Evolutionary conservation across 805 yeast species (phyloP).

Genomic region (Candida maltosa): DNA sequence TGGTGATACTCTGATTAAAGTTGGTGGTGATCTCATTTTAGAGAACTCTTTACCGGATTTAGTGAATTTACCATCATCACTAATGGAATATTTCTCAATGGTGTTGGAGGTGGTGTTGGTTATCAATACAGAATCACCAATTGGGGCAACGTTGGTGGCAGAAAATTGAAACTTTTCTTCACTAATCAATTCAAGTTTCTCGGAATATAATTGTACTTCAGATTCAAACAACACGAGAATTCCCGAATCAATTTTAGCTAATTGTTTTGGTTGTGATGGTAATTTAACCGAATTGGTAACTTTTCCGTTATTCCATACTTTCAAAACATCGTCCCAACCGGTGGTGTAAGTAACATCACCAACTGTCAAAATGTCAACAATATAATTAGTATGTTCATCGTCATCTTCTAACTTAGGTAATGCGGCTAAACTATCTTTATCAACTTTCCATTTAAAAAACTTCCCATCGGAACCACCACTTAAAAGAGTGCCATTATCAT

Average conservation of each 20-base stretch:
- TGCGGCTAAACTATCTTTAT: constrained; percentile 10
- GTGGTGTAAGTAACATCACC: constrained; percentile 42
- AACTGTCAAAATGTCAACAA: constrained; percentile 47
- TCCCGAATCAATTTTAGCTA: constrained; percentile 23
- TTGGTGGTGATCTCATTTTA: constrained; percentile 59
- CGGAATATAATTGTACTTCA: constrained; percentile 20
- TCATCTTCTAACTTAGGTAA: constrained; percentile 19
- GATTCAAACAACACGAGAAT: constrained; percentile 31
- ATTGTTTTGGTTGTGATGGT: constrained; percentile 34
- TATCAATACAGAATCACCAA: constrained; percentile 21
- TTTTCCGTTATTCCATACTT: constrained; percentile 27
- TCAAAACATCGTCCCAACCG: constrained; percentile 88
- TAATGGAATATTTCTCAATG: constrained; percentile 23
- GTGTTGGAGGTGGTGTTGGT: constrained; percentile 28
- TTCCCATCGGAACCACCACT: constrained; percentile 86
- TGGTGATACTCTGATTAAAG: constrained; percentile 67
- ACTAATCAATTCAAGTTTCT: constrained; percentile 10
- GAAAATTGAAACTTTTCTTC: constrained; percentile 18
- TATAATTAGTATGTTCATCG: constrained; percentile 61
- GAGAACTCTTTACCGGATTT: constrained; percentile 48
- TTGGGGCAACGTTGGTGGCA: constrained; percentile 22
- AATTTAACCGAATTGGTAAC: constrained; percentile 12
- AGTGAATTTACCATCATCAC: constrained; percentile 18
- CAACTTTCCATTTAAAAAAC: constrained; percentile 55
- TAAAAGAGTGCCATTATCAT: constrained; percentile 23